Evolutionary conservation across 805 yeast species (phyloP), one percentile per base, ranked within the genome.

Genomic region (Candida namnaoensis): DNA sequence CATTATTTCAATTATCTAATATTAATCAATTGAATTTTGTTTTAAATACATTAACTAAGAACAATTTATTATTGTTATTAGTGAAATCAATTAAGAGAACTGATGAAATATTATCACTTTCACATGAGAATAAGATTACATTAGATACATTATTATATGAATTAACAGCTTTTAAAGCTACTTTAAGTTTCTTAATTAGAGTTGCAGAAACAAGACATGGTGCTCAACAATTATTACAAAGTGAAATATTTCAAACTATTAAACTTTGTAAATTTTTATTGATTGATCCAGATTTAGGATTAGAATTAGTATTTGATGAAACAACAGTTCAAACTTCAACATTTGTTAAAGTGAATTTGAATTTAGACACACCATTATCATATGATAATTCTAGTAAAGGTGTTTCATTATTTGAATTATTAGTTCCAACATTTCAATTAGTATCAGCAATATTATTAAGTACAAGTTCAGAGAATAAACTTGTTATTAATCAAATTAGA

Each of bases 271-370:
- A 62, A 15, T 74, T 88, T 47, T 62, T 87, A 36, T 57, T 66
- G 32, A 69, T 80, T 34, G 96, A 90, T 57, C 88, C 93, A 1
- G 96, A 84, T 54, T 64, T 88, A 32, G 95, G 95, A 0, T 61
- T 84, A 38, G 77, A 71, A 38, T 56, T 81, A 38, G 57, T 64
- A 3, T 65, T 74, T 40, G 72, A 65, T 42, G 69, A 66, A 38
- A 47, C 55, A 2, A 50, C 57, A 5, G 47, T 49, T 10, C 51
- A 56, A 32, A 51, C 54, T 28, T 53, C 64, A 4, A 57, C 57
- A 12, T 58, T 58, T 36, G 64, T 73, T 10, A 65, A 60, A 27
- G 64, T 77, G 23, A 72, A 68, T 37, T 54, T 79, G 39, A 70
- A 73, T 24, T 55, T 78, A 38, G 85, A 79, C 46, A 66, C 73